Base-by-base conservation (phyloP, 2,329 filamentous ascomycete species). In the Diplodia seriata region DNA sequence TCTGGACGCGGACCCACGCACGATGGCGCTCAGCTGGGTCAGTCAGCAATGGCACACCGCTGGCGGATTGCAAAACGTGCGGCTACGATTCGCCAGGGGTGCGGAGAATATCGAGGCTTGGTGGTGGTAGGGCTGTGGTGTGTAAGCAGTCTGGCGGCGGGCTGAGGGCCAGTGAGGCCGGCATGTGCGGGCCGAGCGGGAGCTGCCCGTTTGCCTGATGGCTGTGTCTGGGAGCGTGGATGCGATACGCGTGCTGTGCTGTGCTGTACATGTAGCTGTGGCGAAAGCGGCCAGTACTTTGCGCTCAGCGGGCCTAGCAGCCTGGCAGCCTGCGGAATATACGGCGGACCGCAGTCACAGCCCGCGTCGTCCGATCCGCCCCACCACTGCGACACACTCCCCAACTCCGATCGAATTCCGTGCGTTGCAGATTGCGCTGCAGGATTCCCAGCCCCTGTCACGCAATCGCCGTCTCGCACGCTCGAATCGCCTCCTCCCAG, bases 41-140 rank as follows among this genome's bases (percentile, higher is more conserved):
- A 51, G 59, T 63, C 59, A 63, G 59, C 59, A 63, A 63, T n/a
- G n/a, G 40, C 59, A 63, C 59, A 63, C 59, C 59, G 59, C 59
- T 40, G 59, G 59, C 31, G 15, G 31, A 6, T 15, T 38, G 4
- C 9, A 15, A 49, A 2, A 51, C 4, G 23, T 23, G 14, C 11
- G 20, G 26, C 23, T 18, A 12, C 33, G 5, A 63, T 51, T 38
- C 12, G 59, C 43, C 11, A 47, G 31, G n/a, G 20, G 9, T 18
- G 29, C 47, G 31, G 29, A 15, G 47, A 26, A 51, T 36, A 51
- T 51, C 26, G 59, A 38, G 26, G 29, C 29, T 8, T 36, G 50
- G 59, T 49, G 59, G 59, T 38, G 31, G 18, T 51, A 63, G 47
- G 47, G 59, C 47, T 49, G 47, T 4, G 6, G n/a, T 63, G 23